Evolutionary conservation across 2,329 filamentous ascomycete genomes (phyloP), one percentile per base, ranked within the genome.

Genomic region (Escovopsis weberi): DNA sequence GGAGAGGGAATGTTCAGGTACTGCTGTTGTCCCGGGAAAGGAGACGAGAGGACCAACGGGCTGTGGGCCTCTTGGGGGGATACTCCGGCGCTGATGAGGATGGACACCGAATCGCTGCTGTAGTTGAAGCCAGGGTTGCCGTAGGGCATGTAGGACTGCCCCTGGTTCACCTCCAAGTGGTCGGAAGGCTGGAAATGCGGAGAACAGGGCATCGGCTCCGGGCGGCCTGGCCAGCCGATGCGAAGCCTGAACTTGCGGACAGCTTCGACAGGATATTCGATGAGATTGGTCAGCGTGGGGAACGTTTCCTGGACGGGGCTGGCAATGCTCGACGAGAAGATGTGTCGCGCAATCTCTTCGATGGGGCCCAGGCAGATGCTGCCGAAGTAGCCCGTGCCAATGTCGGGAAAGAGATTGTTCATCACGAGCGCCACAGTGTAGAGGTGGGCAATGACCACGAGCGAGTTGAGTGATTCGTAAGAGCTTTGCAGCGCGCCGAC

Each of bases 341-440:
- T 74, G 33, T 84, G 77, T 39, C 77, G 75, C 38, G 86, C 79
- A 53, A 95, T 94, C 57, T 91, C 82, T 59, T 94, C 86, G 30
- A 96, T 78, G 0, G 88, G 86, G 2, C 73, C 70, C 38, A 94
- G 74, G 12, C 85, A 81, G 50, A 94, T 70, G 51, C 80, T 82
- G 39, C 83, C 84, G 53, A 89, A 87, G 61, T 95, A 94, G 39
- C 86, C 82, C 18, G 86, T 82, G 38, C 87, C 88, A 51, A 95
- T 82, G 58, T 93, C 86, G 3, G 88, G 87, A 59, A 94, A 95
- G 47, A 95, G 73, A 12, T 86, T 85, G 63, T 95, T 88, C 63
- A 96, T 75, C 34, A 86, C 77, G 46, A 96, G 70, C 4, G 86
- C 87, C 15, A 87, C 78, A 1, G 85, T 88, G 64, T 94, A 96